Conservation (phyloP, 1,284 basidiomycete species). For the Ganoderma leucocontextum region DNA sequence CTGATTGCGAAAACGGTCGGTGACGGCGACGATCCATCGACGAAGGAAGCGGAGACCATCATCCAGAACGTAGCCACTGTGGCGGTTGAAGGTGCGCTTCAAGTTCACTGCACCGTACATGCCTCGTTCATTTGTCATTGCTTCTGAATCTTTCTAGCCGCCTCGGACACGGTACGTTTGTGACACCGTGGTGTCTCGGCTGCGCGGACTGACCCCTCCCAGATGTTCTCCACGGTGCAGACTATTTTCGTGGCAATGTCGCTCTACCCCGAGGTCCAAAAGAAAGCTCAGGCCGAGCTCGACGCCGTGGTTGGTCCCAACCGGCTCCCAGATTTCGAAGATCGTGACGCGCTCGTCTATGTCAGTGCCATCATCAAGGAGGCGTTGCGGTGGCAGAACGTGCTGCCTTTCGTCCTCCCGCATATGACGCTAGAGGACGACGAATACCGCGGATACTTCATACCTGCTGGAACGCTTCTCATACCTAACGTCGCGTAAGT, state of each 20-base stretch:
- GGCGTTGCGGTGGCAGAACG: conserved; percentile 33
- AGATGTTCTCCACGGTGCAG: conserved; percentile 36
- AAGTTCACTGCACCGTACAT: not conserved
- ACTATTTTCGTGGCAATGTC: conserved; percentile 46
- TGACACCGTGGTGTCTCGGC: too few species aligned
- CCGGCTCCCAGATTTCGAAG: conserved; percentile 33
- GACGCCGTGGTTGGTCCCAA: conserved; percentile 39
- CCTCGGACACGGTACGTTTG: conserved; percentile 2
- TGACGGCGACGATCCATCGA: not conserved
- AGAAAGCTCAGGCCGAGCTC: conserved; percentile 42
- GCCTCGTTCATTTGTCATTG: not conserved
- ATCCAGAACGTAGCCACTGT: conserved; percentile 10
- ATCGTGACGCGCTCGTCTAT: conserved; percentile 31
- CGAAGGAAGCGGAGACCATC: not conserved
- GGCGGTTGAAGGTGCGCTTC: conserved; percentile 9
- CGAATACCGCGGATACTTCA: conserved; percentile 32
- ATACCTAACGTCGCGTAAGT: conserved; percentile 39
- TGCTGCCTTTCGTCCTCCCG: conserved; percentile 24
- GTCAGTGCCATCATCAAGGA: conserved; percentile 35
- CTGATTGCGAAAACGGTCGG: not conserved
- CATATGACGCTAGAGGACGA: conserved; percentile 28
- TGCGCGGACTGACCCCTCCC: not conserved
- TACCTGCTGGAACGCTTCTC: conserved; percentile 35
- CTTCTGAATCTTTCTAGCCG: not conserved
- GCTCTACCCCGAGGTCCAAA: conserved; percentile 44